Evolutionary conservation across 163 green algal species (phyloP).

Genomic region (Coccomyxa subellipsoidea): DNA sequence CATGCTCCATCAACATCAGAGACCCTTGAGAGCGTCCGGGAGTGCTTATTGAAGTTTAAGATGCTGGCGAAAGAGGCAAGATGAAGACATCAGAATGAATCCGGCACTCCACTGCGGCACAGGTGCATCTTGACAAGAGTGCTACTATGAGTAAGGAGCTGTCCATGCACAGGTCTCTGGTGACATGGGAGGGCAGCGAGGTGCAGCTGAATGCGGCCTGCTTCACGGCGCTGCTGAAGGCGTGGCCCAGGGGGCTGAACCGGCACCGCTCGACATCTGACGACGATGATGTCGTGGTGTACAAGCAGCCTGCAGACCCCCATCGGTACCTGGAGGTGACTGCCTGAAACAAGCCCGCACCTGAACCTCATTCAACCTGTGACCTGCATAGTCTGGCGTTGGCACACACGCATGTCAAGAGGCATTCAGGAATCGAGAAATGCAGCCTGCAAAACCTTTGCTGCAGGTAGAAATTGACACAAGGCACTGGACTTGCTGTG

Average conservation of each 20-base stretch:
- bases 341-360: too few relatives aligned
- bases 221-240: not conserved
- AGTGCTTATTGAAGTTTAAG: too few relatives aligned
- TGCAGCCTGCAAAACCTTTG: too few relatives aligned
- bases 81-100: not conserved
- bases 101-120: too few relatives aligned
- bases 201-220: not conserved
- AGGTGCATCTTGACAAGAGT: too few relatives aligned
- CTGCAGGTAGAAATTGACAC: too few relatives aligned
- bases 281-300: not conserved
- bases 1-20: too few relatives aligned
- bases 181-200: not conserved
- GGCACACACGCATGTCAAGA: not conserved
- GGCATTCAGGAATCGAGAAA: too few relatives aligned
- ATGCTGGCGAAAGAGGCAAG: too few relatives aligned
- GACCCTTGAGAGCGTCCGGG: too few relatives aligned
- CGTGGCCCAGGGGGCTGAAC: not conserved
- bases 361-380: too few relatives aligned
- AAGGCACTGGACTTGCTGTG: not conserved
- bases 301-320: not conserved
- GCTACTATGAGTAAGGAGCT: not conserved
- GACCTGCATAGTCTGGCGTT: too few relatives aligned
- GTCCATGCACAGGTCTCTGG: not conserved
- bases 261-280: not conserved
- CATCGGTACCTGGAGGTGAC: not conserved